phyloP scores from a whole-genome alignment of 176 grass and related monocot genomes.

The Hyparrhenia diplandra region DNA sequence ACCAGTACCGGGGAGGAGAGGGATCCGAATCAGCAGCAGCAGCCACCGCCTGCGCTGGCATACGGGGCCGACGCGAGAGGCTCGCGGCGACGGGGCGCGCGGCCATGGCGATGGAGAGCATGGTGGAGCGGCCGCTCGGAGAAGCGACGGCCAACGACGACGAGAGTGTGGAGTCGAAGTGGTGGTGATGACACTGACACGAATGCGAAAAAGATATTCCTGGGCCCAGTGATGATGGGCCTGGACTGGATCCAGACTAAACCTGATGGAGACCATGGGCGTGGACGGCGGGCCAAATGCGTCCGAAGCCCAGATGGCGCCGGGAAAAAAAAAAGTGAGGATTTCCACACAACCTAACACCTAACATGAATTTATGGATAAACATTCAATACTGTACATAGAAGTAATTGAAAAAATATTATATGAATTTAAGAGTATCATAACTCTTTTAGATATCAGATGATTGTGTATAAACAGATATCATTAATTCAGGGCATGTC shows the following conservation, averaged over 20 bases:
- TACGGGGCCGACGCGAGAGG: neutral
- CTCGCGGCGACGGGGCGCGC: neutral
- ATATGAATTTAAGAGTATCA: too few relatives aligned
- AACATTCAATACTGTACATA: neutral
- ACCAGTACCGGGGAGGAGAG: conserved; percentile 3
- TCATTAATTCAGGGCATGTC: too few relatives aligned
- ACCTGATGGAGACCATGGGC: neutral
- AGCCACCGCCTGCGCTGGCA: neutral
- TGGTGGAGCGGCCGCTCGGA: neutral
- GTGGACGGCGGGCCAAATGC: neutral
- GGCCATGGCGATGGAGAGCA: conserved; percentile 34
- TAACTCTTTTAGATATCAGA: too few relatives aligned
- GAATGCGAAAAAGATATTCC: neutral
- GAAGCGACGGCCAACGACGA: neutral
- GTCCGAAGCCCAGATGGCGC: neutral
- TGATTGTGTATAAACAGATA: too few relatives aligned
- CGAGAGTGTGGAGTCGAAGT: neutral
- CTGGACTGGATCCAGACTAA: neutral
- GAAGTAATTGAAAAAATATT: too few relatives aligned
- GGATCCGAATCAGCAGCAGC: neutral
- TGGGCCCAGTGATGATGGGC: neutral
- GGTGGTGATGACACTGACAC: neutral
- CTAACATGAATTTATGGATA: neutral
- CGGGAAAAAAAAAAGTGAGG: neutral
- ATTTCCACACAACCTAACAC: too few relatives aligned